Evolutionary conservation across 345 rosid genomes (phyloP).

Genomic region (Cardamine resedifolia): DNA sequence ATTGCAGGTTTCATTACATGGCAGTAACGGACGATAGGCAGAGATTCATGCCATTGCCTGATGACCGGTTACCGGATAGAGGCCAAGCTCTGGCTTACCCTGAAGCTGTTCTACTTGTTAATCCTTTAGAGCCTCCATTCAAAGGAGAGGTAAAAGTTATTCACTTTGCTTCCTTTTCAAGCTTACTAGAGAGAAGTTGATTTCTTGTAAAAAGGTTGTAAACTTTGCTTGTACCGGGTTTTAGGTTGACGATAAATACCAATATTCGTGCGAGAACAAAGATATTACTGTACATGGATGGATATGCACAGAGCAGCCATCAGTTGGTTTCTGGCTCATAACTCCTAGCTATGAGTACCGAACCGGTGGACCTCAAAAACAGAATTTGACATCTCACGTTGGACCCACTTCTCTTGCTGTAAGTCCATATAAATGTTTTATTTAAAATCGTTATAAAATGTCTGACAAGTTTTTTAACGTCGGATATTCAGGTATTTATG

Average conservation of each 20-base stretch:
- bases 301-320: slow-evolving; percentile 58
- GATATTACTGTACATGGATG: slow-evolving; percentile 81
- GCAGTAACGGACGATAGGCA: slow-evolving; percentile 86
- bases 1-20: slow-evolving; percentile 79
- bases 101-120: slow-evolving; percentile 78
- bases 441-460: neutral
- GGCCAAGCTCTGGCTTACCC: slow-evolving; percentile 72
- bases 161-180: slow-evolving; percentile 29
- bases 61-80: slow-evolving; percentile 62
- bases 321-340: slow-evolving; percentile 87
- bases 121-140: slow-evolving; percentile 65
- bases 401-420: slow-evolving; percentile 86
- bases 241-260: slow-evolving; percentile 93
- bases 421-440: slow-evolving; percentile 12
- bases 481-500: slow-evolving; percentile 58
- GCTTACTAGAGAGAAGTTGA: neutral
- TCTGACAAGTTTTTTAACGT: neutral
- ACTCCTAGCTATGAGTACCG: slow-evolving; percentile 87
- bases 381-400: slow-evolving; percentile 84
- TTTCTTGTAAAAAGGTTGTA: too few relatives aligned
- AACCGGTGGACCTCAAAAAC: slow-evolving; percentile 80
- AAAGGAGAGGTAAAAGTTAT: slow-evolving; percentile 57
- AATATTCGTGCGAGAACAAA: slow-evolving; percentile 75
- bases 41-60: slow-evolving; percentile 87
- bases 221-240: neutral